Evolutionary conservation across 345 rosid species (phyloP).

Genomic region (Pseudoturritis turrita): DNA sequence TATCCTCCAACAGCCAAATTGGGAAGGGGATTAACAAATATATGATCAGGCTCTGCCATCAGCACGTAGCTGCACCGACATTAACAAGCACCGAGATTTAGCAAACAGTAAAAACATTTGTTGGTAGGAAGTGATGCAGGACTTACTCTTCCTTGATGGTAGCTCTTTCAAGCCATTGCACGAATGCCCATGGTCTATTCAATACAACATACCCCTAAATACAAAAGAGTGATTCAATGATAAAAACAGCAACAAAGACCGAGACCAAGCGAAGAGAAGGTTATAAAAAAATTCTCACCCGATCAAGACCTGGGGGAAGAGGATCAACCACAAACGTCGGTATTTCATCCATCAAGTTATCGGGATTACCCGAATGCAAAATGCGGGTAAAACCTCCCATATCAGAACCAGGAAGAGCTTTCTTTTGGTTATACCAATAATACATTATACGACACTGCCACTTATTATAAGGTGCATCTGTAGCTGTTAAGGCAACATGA

Average conservation of each 20-base stretch:
- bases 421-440: constrained; percentile 86
- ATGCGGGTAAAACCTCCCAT: constrained; percentile 95
- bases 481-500: constrained; percentile 90
- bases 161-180: constrained; percentile 92
- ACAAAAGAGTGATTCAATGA: constrained; percentile 1
- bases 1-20: constrained; percentile 61
- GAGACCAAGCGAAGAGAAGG: neutral
- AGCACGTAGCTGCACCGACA: constrained; percentile 62
- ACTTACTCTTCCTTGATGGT: constrained; percentile 90
- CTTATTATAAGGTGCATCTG: constrained; percentile 78
- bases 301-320: constrained; percentile 86
- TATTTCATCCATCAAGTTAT: constrained; percentile 88
- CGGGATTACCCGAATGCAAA: constrained; percentile 84
- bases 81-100: neutral
- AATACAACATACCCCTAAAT: constrained; percentile 93
- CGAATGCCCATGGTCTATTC: constrained; percentile 98
- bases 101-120: neutral
- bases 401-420: constrained; percentile 73
- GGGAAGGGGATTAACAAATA: constrained; percentile 77
- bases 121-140: neutral
- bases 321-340: constrained; percentile 90
- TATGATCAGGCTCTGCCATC: constrained; percentile 97
- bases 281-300: constrained; percentile 39
- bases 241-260: neutral
- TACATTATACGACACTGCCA: constrained; percentile 99